Evolutionary conservation across 345 rosid species (phyloP).

Genomic region (Gossypium thurberi): DNA sequence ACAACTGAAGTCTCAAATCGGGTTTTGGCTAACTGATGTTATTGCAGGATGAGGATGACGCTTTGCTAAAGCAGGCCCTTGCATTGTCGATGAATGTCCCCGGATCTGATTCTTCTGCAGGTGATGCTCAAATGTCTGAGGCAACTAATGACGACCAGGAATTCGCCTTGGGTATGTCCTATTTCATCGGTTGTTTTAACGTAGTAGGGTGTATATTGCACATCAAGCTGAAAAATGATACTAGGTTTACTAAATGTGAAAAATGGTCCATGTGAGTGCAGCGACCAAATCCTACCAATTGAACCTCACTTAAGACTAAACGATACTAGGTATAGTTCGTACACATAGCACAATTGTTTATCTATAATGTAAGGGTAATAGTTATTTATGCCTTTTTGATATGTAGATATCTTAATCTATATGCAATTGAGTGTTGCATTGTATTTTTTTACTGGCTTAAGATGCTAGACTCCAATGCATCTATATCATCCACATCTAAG

Average conservation of each 20-base stretch:
- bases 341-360: background rate
- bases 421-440: background rate
- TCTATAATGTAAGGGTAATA: background rate
- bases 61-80: constrained; percentile 55
- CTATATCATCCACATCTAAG: background rate
- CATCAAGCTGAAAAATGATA: background rate
- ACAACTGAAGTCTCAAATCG: background rate
- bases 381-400: background rate
- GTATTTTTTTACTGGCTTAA: background rate
- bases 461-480: background rate
- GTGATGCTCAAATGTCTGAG: constrained; percentile 61
- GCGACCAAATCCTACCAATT: background rate
- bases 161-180: constrained; percentile 57
- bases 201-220: background rate
- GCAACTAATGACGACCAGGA: constrained; percentile 54
- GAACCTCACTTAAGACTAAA: background rate
- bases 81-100: constrained; percentile 47
- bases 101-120: constrained; percentile 26
- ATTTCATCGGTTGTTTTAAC: background rate
- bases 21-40: constrained; percentile 9
- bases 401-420: background rate
- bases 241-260: too few relatives aligned
- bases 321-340: background rate
- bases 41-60: constrained; percentile 48
- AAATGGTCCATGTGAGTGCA: background rate